Evolutionary conservation across 306 rosid genomes (phyloP).

Genomic region (Benincasa hispida): DNA sequence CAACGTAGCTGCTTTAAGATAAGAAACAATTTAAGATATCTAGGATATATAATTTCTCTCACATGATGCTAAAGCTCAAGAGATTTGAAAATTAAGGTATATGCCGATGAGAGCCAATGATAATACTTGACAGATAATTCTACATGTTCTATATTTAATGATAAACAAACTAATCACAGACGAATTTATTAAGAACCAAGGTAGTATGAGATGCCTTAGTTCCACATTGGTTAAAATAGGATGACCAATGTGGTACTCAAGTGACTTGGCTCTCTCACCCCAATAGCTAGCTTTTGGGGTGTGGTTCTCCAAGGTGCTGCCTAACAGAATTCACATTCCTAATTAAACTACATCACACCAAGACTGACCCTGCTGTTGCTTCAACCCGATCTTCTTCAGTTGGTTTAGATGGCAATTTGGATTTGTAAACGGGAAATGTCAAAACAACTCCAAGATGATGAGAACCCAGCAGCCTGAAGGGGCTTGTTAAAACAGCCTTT

Average conservation of each 20-base stretch:
- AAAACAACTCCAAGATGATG: constrained; percentile 98
- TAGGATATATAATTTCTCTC: constrained; percentile 11
- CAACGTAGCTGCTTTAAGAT: constrained; percentile 56
- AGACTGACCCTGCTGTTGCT: constrained; percentile 87
- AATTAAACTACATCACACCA: not conserved
- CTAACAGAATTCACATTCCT: not conserved
- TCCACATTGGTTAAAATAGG: no score
- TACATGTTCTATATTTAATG: not conserved
- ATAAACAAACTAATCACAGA: not conserved
- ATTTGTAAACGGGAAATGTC: constrained; percentile 95
- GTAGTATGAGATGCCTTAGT: no score
- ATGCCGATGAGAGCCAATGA: not conserved
- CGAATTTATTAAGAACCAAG: no score
- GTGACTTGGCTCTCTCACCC: no score
- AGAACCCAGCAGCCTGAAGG: constrained; percentile 77
- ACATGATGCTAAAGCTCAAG: not conserved
- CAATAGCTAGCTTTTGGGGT: no score
- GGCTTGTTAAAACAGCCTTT: constrained; percentile 94
- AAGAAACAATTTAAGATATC: constrained; percentile 14
- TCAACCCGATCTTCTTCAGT: constrained; percentile 50
- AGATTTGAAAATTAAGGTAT: not conserved
- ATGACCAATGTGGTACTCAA: no score
- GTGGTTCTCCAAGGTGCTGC: no score
- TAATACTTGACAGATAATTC: not conserved
- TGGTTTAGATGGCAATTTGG: constrained; percentile 62